phyloP scores from a whole-genome alignment of 164 flowering plant genomes.

The Kingdonia uniflora region DNA sequence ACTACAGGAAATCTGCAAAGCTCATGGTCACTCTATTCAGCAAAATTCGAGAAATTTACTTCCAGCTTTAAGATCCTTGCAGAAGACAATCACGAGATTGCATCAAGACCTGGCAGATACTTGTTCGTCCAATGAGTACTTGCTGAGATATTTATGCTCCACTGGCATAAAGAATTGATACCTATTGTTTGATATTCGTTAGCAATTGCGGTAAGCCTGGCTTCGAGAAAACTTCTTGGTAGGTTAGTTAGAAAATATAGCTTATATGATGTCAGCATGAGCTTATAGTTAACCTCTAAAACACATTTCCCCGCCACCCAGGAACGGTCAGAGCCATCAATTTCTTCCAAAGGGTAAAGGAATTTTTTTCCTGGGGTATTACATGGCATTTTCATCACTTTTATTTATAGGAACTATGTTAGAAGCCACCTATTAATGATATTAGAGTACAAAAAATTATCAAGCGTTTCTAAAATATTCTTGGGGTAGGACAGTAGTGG shows the following conservation, averaged over 20 bases:
- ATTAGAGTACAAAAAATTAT: too few relatives aligned
- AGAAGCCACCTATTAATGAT: too few relatives aligned
- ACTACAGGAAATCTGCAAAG: conserved; percentile 73
- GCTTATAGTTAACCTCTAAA: background rate
- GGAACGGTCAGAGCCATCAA: too few relatives aligned
- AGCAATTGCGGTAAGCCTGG: conserved; percentile 1
- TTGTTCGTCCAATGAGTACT: conserved; percentile 86
- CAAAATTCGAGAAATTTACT: conserved; percentile 67
- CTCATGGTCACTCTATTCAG: conserved; percentile 67
- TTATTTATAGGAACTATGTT: too few relatives aligned
- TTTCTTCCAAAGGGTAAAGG: too few relatives aligned
- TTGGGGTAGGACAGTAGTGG: too few relatives aligned
- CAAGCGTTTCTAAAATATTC: too few relatives aligned
- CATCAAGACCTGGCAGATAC: conserved; percentile 89
- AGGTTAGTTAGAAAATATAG: background rate
- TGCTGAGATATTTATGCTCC: conserved; percentile 71
- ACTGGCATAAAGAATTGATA: conserved; percentile 20
- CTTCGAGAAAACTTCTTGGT: background rate
- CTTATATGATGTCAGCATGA: background rate
- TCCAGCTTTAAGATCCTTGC: conserved; percentile 77
- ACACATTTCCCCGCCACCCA: too few relatives aligned
- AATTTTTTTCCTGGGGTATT: too few relatives aligned
- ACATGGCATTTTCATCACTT: too few relatives aligned
- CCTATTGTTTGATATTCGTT: background rate
- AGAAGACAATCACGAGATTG: conserved; percentile 63